Percentiles rank a stretch among this genome's conserved stretches.
phyloP scores from a whole-genome alignment of 306 rosid species.

The Vigna trinervia region DNA sequence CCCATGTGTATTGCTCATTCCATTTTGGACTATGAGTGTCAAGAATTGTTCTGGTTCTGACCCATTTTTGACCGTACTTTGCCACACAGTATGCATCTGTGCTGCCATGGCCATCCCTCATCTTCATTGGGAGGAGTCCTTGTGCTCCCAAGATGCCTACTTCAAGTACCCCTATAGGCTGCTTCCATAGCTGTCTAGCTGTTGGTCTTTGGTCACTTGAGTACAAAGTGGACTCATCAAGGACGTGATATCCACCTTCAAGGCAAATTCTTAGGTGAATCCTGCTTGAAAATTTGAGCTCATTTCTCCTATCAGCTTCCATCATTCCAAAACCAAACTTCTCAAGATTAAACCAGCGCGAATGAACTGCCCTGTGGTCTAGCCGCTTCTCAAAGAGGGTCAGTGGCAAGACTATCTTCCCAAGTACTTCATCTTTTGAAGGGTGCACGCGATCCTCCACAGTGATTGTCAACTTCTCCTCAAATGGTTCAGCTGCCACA shows the following conservation, averaged over 20 bases:
- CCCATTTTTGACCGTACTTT: conserved; percentile 94
- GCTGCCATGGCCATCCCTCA: conserved; percentile 76
- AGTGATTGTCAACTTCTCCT: conserved; percentile 70
- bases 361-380: conserved; percentile 83
- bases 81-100: conserved; percentile 90
- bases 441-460: conserved; percentile 83
- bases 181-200: conserved; percentile 94
- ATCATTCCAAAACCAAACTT: conserved; percentile 78
- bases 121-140: conserved; percentile 94
- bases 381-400: conserved; percentile 76
- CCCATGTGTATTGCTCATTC: conserved; percentile 99
- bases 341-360: conserved; percentile 95
- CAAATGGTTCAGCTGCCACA: conserved; percentile 96
- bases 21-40: conserved; percentile 80
- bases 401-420: conserved; percentile 72
- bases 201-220: conserved; percentile 91
- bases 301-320: conserved; percentile 90
- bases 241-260: conserved; percentile 97
- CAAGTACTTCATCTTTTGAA: conserved; percentile 79
- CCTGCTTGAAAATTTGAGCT: conserved; percentile 81
- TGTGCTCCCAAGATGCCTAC: conserved; percentile 88
- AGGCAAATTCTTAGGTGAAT: conserved; percentile 89
- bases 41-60: conserved; percentile 87
- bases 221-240: conserved; percentile 90
- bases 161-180: conserved; percentile 82